These are phyloP conservation scores for Vigna hirtella DNA, from an alignment of 306 rosid genomes.

Conservation along the genomic window DNA sequence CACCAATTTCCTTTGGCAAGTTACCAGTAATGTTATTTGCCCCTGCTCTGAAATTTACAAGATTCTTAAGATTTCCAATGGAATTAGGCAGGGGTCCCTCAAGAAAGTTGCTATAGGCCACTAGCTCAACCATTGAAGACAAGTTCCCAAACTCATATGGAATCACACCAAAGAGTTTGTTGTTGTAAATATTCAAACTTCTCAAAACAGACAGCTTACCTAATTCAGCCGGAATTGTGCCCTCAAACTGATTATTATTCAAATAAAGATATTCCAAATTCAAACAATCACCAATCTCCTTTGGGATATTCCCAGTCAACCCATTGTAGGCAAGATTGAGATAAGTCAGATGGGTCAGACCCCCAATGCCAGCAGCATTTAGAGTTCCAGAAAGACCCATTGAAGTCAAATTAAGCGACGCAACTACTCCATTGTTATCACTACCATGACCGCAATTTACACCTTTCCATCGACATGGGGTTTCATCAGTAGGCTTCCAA, in stretches of 20 bases:
- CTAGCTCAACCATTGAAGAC: constrained; percentile 72
- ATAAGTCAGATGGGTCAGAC: constrained; percentile 60
- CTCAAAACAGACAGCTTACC: constrained; percentile 67
- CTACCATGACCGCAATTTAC: constrained; percentile 62
- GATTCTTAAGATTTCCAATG: constrained; percentile 77
- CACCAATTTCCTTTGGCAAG: constrained; percentile 77
- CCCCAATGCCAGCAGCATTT: constrained; percentile 61
- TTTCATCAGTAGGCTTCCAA: constrained; percentile 75
- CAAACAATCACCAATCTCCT: constrained; percentile 77
- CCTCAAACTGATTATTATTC: constrained; percentile 75
- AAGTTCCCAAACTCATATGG: constrained; percentile 83
- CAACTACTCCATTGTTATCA: constrained; percentile 54
- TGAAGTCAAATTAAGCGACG: constrained; percentile 64
- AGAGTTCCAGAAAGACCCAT: constrained; percentile 76
- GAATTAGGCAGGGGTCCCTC: constrained; percentile 79
- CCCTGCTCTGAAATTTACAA: constrained; percentile 78
- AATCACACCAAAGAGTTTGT: constrained; percentile 66
- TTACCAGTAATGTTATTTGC: constrained; percentile 83
- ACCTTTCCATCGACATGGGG: constrained; percentile 87
- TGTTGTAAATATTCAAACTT: constrained; percentile 79
- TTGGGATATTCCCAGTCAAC: constrained; percentile 68
- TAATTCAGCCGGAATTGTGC: constrained; percentile 71
- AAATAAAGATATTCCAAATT: constrained; percentile 60
- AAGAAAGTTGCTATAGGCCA: constrained; percentile 78
- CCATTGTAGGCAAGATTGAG: constrained; percentile 69